A percentile compares a stretch with the other conserved stretches of the same genome.
Conservation (phyloP, 75 land plant species). For the Selaginella tamariscina region DNA sequence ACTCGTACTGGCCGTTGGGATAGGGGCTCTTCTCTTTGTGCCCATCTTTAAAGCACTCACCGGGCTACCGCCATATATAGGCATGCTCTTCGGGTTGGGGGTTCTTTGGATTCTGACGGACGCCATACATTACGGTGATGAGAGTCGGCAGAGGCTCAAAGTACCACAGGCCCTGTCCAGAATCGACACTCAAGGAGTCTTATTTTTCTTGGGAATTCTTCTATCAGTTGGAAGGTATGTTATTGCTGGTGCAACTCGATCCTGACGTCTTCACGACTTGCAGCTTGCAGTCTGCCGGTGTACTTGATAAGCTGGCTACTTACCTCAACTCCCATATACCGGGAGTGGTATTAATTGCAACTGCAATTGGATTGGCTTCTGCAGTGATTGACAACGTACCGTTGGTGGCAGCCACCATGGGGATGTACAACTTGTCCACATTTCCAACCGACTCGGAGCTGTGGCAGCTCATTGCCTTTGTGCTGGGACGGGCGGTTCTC, state of each 20-base stretch:
- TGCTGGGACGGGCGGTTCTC: slow-evolving; percentile 99
- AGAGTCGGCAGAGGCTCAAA: slow-evolving; percentile 69
- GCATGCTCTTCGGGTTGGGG: slow-evolving; percentile 90
- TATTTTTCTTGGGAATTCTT: slow-evolving; percentile 96
- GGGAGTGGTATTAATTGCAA: slow-evolving; percentile 70
- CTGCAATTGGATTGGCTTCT: slow-evolving; percentile 77
- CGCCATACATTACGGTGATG: slow-evolving; percentile 92
- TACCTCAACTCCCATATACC: slow-evolving; percentile 80
- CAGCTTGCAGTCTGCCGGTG: slow-evolving; percentile 88
- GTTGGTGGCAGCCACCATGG: slow-evolving; percentile 97
- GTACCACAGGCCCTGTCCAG: slow-evolving; percentile 99
- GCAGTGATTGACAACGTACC: slow-evolving; percentile 98
- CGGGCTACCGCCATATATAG: slow-evolving; percentile 93
- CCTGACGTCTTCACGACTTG: neutral
- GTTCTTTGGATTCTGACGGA: slow-evolving; percentile 95
- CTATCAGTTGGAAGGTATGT: slow-evolving; percentile 90
- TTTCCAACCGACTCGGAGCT: slow-evolving; percentile 89
- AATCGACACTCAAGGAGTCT: slow-evolving; percentile 90
- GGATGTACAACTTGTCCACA: slow-evolving; percentile 75
- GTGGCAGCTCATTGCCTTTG: slow-evolving; percentile 97
- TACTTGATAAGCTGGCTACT: slow-evolving; percentile 67
- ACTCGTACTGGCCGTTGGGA: slow-evolving; percentile 83
- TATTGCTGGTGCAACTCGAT: too few relatives aligned
- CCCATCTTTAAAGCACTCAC: slow-evolving; percentile 88
- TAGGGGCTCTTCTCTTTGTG: slow-evolving; percentile 89